These are phyloP conservation scores for Emergomyces orientalis DNA, from an alignment of 2,329 filamentous ascomycete genomes.

Conservation along the genomic window DNA sequence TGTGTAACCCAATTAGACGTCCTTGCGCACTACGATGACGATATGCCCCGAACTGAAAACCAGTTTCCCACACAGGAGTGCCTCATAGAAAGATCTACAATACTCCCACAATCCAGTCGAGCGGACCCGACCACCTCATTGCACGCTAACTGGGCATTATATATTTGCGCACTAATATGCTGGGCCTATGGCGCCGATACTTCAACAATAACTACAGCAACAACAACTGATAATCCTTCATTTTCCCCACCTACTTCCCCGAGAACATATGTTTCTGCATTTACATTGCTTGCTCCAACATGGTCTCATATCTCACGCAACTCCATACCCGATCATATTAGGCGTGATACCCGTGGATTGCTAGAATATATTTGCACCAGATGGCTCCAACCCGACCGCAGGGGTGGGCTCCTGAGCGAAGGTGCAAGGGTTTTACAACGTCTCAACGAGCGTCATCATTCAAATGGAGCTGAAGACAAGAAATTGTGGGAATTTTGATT, in stretches of 20 bases:
- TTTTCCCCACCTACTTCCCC: slow-evolving; percentile 6
- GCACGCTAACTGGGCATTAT: slow-evolving; percentile 27
- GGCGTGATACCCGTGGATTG: slow-evolving; percentile 22
- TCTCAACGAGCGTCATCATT: slow-evolving; percentile 19
- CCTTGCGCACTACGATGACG: not conserved
- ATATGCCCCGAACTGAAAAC: not conserved
- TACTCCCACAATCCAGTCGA: not conserved
- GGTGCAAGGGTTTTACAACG: slow-evolving; percentile 26
- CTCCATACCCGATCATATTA: slow-evolving; percentile 15
- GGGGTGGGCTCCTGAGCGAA: slow-evolving; percentile 30
- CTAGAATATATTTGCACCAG: slow-evolving; percentile 24
- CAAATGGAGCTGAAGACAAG: slow-evolving; percentile 14
- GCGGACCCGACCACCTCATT: slow-evolving; percentile 21
- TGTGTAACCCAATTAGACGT: not conserved
- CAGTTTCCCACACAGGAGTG: not conserved
- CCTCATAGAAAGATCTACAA: not conserved
- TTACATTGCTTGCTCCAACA: slow-evolving; percentile 16
- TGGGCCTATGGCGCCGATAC: slow-evolving; percentile 25
- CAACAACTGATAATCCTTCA: not conserved
- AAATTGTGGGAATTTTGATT: slow-evolving; percentile 23
- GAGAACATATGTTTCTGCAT: slow-evolving; percentile 19
- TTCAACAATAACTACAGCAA: slow-evolving; percentile 2
- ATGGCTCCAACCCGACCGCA: slow-evolving; percentile 18
- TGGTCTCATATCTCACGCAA: slow-evolving; percentile 15
- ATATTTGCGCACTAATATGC: slow-evolving; percentile 27